Percentiles rank a stretch among this genome's conserved stretches.
Evolutionary conservation across 257 asterid species (phyloP).

Genomic region (Orobanche coerulescens): DNA sequence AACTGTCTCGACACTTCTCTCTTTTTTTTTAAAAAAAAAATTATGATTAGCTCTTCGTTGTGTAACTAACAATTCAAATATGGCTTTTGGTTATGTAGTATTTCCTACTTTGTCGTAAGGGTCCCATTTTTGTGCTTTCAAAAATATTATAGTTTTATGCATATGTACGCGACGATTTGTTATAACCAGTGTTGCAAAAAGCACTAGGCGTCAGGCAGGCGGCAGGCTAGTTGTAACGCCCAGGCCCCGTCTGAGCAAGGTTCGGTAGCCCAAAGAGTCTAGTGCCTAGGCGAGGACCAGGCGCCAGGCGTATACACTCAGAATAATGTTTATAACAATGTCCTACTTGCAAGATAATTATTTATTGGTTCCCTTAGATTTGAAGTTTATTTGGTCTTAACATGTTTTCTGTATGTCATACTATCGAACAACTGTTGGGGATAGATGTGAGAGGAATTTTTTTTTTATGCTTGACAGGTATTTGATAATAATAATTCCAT

Average conservation of each 20-base stretch:
- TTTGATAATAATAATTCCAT: slow-evolving; percentile 4
- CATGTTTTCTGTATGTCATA: too few species aligned
- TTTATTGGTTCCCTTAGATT: too few species aligned
- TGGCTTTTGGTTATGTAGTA: not conserved
- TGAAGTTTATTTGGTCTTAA: too few species aligned
- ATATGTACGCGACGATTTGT: not conserved
- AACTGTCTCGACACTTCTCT: slow-evolving; percentile 3
- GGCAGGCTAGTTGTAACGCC: too few species aligned
- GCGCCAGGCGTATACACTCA: too few species aligned
- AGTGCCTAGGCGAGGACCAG: too few species aligned
- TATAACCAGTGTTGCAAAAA: too few species aligned
- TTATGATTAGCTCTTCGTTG: slow-evolving; percentile 10
- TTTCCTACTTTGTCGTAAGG: not conserved
- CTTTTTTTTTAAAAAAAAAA: not conserved
- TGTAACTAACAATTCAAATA: not conserved
- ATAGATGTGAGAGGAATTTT: slow-evolving; percentile 18
- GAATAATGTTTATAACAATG: too few species aligned
- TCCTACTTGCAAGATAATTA: too few species aligned
- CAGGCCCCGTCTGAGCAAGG: too few species aligned
- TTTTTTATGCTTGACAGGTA: slow-evolving; percentile 19
- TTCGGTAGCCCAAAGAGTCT: too few species aligned
- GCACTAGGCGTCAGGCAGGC: too few species aligned
- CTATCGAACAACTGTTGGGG: not conserved
- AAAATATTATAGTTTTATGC: not conserved
- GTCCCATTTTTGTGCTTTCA: not conserved